Base-by-base conservation (phyloP, 495 filamentous ascomycete genomes). In the Staphylotrichum tortipilum region DNA sequence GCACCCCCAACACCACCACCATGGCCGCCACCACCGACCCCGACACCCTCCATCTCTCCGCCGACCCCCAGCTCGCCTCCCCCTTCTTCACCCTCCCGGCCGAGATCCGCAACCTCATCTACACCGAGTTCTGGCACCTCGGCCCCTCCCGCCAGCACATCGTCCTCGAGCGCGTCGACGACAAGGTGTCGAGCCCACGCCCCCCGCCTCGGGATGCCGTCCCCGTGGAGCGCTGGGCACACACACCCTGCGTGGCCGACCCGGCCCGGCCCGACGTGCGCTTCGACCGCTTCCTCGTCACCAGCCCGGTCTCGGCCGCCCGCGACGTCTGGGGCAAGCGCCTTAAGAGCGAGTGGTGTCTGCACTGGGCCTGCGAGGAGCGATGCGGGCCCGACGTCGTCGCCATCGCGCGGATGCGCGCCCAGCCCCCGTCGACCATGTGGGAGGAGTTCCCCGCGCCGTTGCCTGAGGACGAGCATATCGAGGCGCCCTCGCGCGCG, bases 41-140 rank as follows among this genome's bases (percentile, higher is more conserved):
- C 8, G 10, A 15, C 21, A 17, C 37, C 29, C 28, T 42, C 37
- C 2, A 4, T n/a, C 19, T 8, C 26, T 47, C 54, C 5, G 48
- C 49, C 7, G 24, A 53, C 19, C 17, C 39, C 22, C 62, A 65
- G 35, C 21, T 19, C 26, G 21, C 31, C 2, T 59, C 62, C 14
- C 53, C 30, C 44, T 60, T 65, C 46, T 63, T 65, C 45, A 21
- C 49, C 7, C 59, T 64, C 9, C 62, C 63, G 4, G 37, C 49
- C 19, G 63, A 65, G 48, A 49, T 65, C 26, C 63, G 63, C 23
- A 48, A 55, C 36, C 47, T 58, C 26, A 59, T 65, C 37, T 65
- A 63, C 48, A 7, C 22, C 47, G 56, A 63, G 21, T 44, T 56
- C 44, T 62, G 52, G 47, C n/a, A 26, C 0, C 31, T 44, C 19